These are phyloP conservation scores for Arachis hypogaea DNA, from an alignment of 306 rosid genomes.

Conservation along the genomic window DNA sequence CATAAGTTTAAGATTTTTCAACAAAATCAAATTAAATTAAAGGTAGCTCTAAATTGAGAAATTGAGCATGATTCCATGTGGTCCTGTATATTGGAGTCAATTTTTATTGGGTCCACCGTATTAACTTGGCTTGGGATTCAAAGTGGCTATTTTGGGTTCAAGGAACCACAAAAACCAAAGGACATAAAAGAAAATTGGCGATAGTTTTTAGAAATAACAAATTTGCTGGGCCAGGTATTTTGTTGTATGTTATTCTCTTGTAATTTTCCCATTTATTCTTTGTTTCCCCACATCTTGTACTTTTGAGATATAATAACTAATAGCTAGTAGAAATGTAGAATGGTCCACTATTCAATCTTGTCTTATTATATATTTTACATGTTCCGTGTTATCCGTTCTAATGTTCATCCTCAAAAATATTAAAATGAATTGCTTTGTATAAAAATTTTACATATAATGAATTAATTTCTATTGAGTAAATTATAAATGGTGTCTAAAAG, in stretches of 20 bases:
- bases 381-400: not conserved
- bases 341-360: not conserved
- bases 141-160: conserved; percentile 10
- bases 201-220: not conserved
- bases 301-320: not conserved
- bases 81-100: conserved; percentile 21
- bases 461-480: too few relatives aligned
- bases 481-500: too few relatives aligned
- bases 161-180: conserved; percentile 8
- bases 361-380: not conserved
- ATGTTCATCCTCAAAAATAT: conserved; percentile 7
- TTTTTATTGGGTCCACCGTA: conserved; percentile 44
- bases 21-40: not conserved
- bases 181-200: not conserved
- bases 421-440: too few relatives aligned
- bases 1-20: conserved; percentile 20
- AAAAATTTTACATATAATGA: too few relatives aligned
- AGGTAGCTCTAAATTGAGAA: conserved; percentile 9
- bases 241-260: not conserved
- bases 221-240: conserved; percentile 1
- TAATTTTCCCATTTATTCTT: not conserved
- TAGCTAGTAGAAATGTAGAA: not conserved
- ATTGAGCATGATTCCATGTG: conserved; percentile 39
- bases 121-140: conserved; percentile 25
- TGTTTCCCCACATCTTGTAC: conserved; percentile 2